Conservation (phyloP, 345 rosid species). For the Punica granatum region DNA sequence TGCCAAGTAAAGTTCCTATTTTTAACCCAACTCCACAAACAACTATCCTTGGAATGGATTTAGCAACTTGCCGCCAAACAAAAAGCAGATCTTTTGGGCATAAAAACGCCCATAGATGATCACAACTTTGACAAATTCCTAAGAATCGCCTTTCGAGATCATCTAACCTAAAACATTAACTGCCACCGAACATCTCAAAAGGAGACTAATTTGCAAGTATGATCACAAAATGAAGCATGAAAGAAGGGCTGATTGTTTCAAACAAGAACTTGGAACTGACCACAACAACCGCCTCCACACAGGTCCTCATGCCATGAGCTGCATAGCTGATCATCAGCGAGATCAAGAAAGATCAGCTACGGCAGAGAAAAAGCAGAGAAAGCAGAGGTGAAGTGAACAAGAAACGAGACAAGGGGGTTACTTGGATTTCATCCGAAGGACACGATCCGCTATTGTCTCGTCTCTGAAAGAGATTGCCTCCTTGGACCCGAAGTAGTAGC, state of each 20-base stretch:
- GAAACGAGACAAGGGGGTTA: conserved; percentile 16
- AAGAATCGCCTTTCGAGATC: neutral
- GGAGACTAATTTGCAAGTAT: neutral
- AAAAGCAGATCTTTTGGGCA: neutral
- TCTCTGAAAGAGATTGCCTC: conserved; percentile 48
- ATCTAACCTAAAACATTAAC: neutral
- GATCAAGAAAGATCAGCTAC: neutral
- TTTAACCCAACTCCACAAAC: neutral
- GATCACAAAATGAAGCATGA: neutral
- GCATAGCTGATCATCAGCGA: conserved; percentile 35
- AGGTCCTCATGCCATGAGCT: conserved; percentile 69
- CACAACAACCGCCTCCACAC: conserved; percentile 77
- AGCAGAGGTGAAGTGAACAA: neutral
- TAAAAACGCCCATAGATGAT: neutral
- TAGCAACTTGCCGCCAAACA: neutral
- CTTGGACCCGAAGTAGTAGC: conserved; percentile 79
- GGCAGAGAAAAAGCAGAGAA: conserved; percentile 2
- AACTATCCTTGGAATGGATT: neutral
- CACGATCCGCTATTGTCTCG: conserved; percentile 44
- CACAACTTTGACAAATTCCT: neutral
- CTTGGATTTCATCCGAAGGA: conserved; percentile 61
- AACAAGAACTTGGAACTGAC: conserved; percentile 24
- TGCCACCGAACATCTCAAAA: neutral
- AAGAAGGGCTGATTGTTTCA: too few relatives aligned
- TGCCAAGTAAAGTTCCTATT: neutral